Evolutionary conservation across 2,329 filamentous ascomycete genomes (phyloP), one percentile per base, ranked within the genome.

Genomic region (Fusarium mexicanum): DNA sequence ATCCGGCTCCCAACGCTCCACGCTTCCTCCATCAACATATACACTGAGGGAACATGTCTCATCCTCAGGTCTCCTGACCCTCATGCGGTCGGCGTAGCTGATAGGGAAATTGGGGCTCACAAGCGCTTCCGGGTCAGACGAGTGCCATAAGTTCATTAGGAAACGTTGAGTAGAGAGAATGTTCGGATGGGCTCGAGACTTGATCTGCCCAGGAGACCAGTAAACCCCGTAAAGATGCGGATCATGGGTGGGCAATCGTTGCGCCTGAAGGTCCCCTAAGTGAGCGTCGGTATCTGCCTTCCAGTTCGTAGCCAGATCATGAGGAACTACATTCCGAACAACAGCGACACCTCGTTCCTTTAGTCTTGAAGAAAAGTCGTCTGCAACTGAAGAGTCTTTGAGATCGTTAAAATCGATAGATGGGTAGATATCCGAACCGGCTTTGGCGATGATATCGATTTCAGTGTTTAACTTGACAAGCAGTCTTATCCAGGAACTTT

Each of bases 1-100:
- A 16, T 87, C 85, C 26, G 88, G 85, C 77, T 92, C 91, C 91
- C 91, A 92, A n/a, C 91, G 84, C 75, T 92, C 90, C 8, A 91
- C 85, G 47, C 88, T 89, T 18, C 91, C 91, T n/a, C 89, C 89
- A 71, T 92, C 91, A 10, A 90, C 83, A 69, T 91, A 90, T 4
- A 90, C 88, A 1, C 88, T 89, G 0, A 90, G 83, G 2, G 87
- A 85, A 68, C 89, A 90, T 20, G 84, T 85, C 48, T 84, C 74
- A 48, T 91, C 89, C 13, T 88, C 88, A 1, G 89, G 74, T 46
- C 62, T 67, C 46, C 80, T 83, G 57, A 91, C 90, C 14, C 88
- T 86, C 46, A 91, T 81, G 7, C 89, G 86, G 74, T 92, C 91
- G 8, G 88, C 90, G 71, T 92, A 92, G 29, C 86, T 84, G 18